phyloP scores from a whole-genome alignment of 768 basidiomycete genomes.

The Filobasidium floriforme region DNA sequence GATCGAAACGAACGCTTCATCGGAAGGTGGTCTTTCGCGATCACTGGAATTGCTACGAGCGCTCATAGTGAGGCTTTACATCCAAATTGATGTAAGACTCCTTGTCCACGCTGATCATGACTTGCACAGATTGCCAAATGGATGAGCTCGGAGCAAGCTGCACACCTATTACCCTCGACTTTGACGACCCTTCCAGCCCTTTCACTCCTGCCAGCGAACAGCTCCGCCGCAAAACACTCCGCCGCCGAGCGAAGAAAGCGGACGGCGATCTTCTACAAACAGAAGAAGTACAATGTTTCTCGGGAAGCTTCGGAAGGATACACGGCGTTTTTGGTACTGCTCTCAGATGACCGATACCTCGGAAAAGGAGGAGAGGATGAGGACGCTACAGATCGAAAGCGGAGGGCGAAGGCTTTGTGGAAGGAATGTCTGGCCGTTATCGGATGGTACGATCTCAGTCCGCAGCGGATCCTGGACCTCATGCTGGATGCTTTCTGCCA shows the following conservation, averaged over 20 bases:
- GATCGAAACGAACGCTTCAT: constrained; percentile 26
- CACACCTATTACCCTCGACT: constrained; percentile 32
- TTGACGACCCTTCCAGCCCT: constrained; percentile 25
- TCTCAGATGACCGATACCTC: constrained; percentile 53
- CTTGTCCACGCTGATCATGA: constrained; percentile 22
- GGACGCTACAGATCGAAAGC: constrained; percentile 5
- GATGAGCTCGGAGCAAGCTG: background rate
- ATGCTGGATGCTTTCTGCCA: constrained; percentile 83
- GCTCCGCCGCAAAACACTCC: constrained; percentile 23
- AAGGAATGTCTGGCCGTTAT: constrained; percentile 46
- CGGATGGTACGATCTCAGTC: constrained; percentile 91
- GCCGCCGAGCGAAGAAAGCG: constrained; percentile 30
- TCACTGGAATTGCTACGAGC: background rate
- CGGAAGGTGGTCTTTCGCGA: constrained; percentile 9
- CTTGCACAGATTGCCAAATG: background rate
- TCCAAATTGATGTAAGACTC: constrained; percentile 17
- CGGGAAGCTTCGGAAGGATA: constrained; percentile 97
- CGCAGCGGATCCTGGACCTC: constrained; percentile 84
- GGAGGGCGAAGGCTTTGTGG: constrained; percentile 37
- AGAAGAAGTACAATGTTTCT: constrained; percentile 95
- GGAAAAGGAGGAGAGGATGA: constrained; percentile 20
- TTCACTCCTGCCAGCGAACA: constrained; percentile 28
- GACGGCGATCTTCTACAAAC: constrained; percentile 46
- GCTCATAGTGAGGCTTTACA: constrained; percentile 19
- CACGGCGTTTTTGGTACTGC: constrained; percentile 78